Evolutionary conservation across 441 rosid species (phyloP), one percentile per base, ranked within the genome.

Genomic region (Rhodomyrtus psidioides): DNA sequence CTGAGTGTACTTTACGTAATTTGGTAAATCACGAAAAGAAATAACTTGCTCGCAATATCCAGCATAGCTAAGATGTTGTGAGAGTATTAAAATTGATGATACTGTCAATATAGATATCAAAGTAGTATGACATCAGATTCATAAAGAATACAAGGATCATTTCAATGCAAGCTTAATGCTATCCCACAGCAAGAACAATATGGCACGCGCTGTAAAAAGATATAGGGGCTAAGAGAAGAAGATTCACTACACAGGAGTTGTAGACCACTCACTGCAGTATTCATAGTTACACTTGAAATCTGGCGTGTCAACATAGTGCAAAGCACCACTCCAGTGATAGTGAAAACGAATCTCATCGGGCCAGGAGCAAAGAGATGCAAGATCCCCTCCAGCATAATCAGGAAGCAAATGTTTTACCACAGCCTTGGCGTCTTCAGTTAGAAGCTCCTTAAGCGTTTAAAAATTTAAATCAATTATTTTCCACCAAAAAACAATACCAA

Each of bases 361-460:
- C 99, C 99, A 97, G 30, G 99, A 90, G 89, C 99, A 97, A 55
- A 97, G 94, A 83, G 95, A 88, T 60, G 99, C 98, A 87, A 97
- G 90, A 86, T 97, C 97, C 55, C 98, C 99, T 62, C 91, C 91
- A 55, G 99, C 96, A 23, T 93, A 97, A 86, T 85, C 93, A 8
- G 99, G 99, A 55, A 97, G 91, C 88, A 97, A 91, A 53, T 91
- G 92, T 86, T 92, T 93, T 60, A 93, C 93, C 2, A 94, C 93
- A 88, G 93, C 96, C 79, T 83, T 51, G 79, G 96, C 94, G 85
- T 93, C 99, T 85, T 92, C 93, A 81, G 88, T 92, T 83, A 97
- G 93, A 90, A 91, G 96, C 42, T 89, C 94, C 99, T 97, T 60
- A 62, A 62, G 57, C 54, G 85, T 75, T n/a, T 55, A 65, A 88